Evolutionary conservation across 805 yeast genomes (phyloP).

Genomic region (Pichia membranifaciens): DNA sequence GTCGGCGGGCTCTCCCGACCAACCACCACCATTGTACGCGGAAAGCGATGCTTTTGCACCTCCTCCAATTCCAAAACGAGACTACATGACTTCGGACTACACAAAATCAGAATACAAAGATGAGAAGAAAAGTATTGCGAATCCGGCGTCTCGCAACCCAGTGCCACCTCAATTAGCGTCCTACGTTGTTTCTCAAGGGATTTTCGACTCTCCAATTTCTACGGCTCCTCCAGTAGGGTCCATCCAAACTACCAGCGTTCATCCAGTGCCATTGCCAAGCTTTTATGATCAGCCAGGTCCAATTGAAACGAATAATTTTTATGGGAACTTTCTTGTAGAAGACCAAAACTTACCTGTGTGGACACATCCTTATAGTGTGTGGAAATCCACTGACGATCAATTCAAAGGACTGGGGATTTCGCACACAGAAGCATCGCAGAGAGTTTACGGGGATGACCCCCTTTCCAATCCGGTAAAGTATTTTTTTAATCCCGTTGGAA

Average conservation of each 20-base stretch:
- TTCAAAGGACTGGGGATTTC: constrained; percentile 60
- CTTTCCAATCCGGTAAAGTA: constrained; percentile 36
- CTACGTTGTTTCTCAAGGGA: constrained; percentile 5
- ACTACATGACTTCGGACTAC: constrained; percentile 12
- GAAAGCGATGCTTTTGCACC: constrained; percentile 2
- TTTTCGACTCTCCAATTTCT: constrained; percentile 22
- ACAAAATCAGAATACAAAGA: no score
- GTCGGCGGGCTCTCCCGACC: neutral
- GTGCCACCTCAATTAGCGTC: neutral
- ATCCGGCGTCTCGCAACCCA: no score
- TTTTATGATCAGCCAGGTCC: constrained; percentile 41
- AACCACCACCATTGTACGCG: neutral
- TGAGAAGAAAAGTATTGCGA: no score
- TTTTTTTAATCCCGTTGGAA: constrained; percentile 63
- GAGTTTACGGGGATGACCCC: constrained; percentile 67
- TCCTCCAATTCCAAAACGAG: constrained; percentile 25
- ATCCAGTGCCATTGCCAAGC: constrained; percentile 58
- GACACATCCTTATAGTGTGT: constrained; percentile 77
- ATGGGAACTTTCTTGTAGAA: constrained; percentile 63
- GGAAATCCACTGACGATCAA: constrained; percentile 43
- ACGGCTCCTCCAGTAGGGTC: constrained; percentile 18
- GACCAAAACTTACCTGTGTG: constrained; percentile 65
- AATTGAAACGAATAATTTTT: constrained; percentile 73
- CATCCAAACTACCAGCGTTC: constrained; percentile 49
- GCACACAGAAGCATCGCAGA: constrained; percentile 52